These are phyloP conservation scores for Podosphaera fusca DNA, from an alignment of 2,329 filamentous ascomycete species.

Conservation along the genomic window DNA sequence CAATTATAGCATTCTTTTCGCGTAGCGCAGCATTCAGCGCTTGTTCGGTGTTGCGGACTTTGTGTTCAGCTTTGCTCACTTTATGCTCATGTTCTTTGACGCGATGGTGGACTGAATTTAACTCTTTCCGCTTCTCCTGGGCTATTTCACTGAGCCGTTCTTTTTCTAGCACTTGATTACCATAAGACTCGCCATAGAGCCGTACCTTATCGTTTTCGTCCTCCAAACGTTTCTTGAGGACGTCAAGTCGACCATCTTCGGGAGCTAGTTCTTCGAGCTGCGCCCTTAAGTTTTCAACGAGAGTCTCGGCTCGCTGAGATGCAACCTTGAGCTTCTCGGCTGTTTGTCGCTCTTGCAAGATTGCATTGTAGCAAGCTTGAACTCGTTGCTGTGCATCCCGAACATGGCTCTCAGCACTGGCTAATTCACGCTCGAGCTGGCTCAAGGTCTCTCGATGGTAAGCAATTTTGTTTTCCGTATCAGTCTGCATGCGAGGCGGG, in stretches of 20 bases:
- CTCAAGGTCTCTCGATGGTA: conserved; percentile 26
- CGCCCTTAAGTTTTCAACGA: conserved; percentile 27
- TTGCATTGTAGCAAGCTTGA: conserved; percentile 24
- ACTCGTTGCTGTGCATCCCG: conserved; percentile 21
- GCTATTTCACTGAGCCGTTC: conserved; percentile 22
- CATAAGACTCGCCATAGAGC: conserved; percentile 31
- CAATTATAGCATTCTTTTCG: conserved; percentile 38
- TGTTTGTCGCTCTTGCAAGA: conserved; percentile 25
- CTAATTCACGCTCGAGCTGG: conserved; percentile 31
- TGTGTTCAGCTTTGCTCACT: conserved; percentile 31
- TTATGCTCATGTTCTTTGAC: conserved; percentile 19
- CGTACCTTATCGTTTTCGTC: conserved; percentile 23
- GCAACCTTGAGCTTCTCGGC: conserved; percentile 27
- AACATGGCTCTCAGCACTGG: conserved; percentile 19
- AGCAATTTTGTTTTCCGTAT: conserved; percentile 42
- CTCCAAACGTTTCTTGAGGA: conserved; percentile 32
- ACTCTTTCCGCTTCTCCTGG: conserved; percentile 15
- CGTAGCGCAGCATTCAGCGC: conserved; percentile 29
- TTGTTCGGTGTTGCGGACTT: conserved; percentile 24
- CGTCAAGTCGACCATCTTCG: conserved; percentile 40
- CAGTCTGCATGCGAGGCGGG: conserved; percentile 54
- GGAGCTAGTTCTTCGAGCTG: conserved; percentile 44
- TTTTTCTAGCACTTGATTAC: conserved; percentile 26
- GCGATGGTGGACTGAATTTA: conserved; percentile 19
- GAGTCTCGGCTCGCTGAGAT: conserved; percentile 35